Evolutionary conservation across 78 protist species (phyloP), one percentile per base, ranked within the genome.

Genomic region (Dictyostelium firmibasis): DNA sequence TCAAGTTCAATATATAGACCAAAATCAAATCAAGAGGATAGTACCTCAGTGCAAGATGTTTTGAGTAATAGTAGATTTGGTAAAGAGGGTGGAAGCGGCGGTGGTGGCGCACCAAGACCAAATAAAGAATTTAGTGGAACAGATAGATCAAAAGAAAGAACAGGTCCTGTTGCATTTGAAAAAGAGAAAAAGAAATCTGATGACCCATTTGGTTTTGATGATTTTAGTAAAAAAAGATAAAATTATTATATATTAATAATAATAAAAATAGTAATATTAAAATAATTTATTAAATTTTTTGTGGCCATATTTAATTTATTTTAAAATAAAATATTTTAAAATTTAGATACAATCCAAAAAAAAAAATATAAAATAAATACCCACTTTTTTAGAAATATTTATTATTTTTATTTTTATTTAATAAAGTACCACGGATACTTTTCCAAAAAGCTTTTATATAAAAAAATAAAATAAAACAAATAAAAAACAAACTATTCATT

Each of bases 201-300:
- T 16, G 93, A 89, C 53, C 86, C 87, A 89, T 89, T 89, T 50
- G 94, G 94, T 23, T 62, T 89, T 72, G 87, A 89, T 81, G 87
- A 89, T 31, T 81, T 89, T 35, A 72, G 79, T 72, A 72, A 72
- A 33, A 72, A 72, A 72, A 67, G 35, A 67, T 67, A 67, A 67
- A 16, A 67, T 67, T 67, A 8, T 60, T 18, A 67, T 67, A 11
- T 8, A 10, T 64, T 27, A 10, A 25, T 64, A 57, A 57, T 20
- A 57, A 57, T 13, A 57, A 57, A 0, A 57, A 57, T 20, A 20
- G 27, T 57, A 57, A 57, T 20, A 57, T 5, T 20, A 44, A 9
- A 44, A 44, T 44, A 44, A 44, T 44, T 38, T 38, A 4, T 38
- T 38, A 38, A 38, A 38, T 38, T n/a, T n/a, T n/a, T n/a, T n/a